Conservation (phyloP, 1,284 basidiomycete genomes). For the Ceratobasidium sp. region DNA sequence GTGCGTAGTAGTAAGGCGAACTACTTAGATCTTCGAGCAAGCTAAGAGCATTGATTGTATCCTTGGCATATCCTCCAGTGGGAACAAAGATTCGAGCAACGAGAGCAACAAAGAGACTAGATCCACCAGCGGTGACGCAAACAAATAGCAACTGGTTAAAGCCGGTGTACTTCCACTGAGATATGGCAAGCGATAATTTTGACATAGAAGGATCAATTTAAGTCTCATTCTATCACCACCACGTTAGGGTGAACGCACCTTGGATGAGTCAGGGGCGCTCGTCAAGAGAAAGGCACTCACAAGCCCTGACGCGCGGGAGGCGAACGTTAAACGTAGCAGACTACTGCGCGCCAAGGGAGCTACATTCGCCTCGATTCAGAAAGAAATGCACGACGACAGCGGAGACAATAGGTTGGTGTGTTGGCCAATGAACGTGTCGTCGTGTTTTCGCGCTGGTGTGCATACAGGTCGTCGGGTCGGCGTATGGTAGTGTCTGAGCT, state of each 20-base stretch:
- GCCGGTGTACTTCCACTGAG: constrained; percentile 35
- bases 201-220: background rate
- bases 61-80: constrained; percentile 37
- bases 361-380: constrained; percentile 47
- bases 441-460: too few relatives aligned
- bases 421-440: too few relatives aligned
- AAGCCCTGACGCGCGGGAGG: constrained; percentile 65
- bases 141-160: constrained; percentile 36
- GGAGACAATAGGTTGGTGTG: too few relatives aligned
- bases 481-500: too few relatives aligned
- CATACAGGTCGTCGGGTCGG: too few relatives aligned
- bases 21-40: constrained; percentile 39
- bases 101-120: constrained; percentile 32
- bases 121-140: constrained; percentile 22
- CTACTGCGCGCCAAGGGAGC: constrained; percentile 64
- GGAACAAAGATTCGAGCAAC: constrained; percentile 31
- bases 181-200: background rate
- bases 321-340: constrained; percentile 63
- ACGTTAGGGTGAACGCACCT: constrained; percentile 54
- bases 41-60: constrained; percentile 25
- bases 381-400: constrained; percentile 1
- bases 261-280: constrained; percentile 56
- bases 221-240: background rate
- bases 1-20: constrained; percentile 22
- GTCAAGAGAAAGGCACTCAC: constrained; percentile 65